phyloP scores from a whole-genome alignment of 768 basidiomycete species.

The Gautieria morchelliformis region DNA sequence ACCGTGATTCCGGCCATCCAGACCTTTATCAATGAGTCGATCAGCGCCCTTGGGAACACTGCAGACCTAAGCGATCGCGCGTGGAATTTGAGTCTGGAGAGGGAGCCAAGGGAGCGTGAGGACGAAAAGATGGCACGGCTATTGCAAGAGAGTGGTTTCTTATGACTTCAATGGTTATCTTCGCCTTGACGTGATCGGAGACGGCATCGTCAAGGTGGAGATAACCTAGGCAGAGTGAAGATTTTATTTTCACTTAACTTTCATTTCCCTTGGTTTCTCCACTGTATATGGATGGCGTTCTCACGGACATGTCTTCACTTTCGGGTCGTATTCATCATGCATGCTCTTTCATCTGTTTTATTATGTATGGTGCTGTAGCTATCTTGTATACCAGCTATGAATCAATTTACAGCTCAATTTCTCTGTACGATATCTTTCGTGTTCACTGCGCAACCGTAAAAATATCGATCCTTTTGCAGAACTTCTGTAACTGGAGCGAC shows the following conservation, averaged over 20 bases:
- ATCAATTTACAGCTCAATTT: too few relatives aligned
- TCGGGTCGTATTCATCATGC: too few relatives aligned
- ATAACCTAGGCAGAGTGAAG: neutral
- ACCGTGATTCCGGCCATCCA: slow-evolving; percentile 55
- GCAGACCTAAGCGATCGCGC: slow-evolving; percentile 64
- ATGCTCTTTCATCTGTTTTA: too few relatives aligned
- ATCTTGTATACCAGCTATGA: too few relatives aligned
- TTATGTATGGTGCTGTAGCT: too few relatives aligned
- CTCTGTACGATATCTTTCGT: too few relatives aligned
- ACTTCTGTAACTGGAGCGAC: too few relatives aligned
- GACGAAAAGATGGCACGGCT: slow-evolving; percentile 94
- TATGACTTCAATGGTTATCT: slow-evolving; percentile 27
- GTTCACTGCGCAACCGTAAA: too few relatives aligned
- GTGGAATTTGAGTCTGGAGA: slow-evolving; percentile 77
- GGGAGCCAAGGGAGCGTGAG: slow-evolving; percentile 91
- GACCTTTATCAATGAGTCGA: slow-evolving; percentile 67
- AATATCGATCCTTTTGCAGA: too few relatives aligned
- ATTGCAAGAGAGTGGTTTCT: slow-evolving; percentile 81
- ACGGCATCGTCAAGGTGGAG: neutral
- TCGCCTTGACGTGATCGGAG: neutral
- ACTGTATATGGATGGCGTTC: neutral
- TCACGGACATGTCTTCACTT: too few relatives aligned
- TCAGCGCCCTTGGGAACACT: slow-evolving; percentile 61
- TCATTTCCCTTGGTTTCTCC: neutral
- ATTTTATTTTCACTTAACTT: neutral